These are phyloP conservation scores for Heliocybe sulcata DNA, from an alignment of 1,284 basidiomycete species.

Conservation along the genomic window DNA sequence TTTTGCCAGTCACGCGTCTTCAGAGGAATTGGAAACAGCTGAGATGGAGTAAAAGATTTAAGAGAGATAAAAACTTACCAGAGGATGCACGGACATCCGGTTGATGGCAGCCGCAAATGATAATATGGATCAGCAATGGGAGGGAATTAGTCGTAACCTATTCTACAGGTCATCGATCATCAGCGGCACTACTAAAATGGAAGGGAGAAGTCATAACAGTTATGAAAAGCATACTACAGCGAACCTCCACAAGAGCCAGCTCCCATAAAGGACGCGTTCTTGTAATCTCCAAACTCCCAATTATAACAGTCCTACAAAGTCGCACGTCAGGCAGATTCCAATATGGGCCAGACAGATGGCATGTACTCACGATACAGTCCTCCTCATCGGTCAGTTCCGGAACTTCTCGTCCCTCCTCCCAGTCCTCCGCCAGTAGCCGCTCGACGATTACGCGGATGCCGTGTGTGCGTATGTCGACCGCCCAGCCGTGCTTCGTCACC, in stretches of 20 bases:
- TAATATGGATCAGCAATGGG: no score
- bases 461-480: constrained; percentile 77
- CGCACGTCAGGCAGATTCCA: no score
- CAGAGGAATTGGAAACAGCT: no score
- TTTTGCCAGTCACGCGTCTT: no score
- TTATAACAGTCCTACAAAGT: neutral
- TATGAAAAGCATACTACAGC: neutral
- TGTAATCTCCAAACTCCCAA: neutral
- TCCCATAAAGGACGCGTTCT: neutral
- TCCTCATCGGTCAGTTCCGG: constrained; percentile 23
- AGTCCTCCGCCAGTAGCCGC: constrained; percentile 68
- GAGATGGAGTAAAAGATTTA: no score
- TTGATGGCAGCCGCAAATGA: no score
- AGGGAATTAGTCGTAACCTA: neutral
- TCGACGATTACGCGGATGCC: constrained; percentile 74
- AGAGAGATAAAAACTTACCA: no score
- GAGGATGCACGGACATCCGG: no score
- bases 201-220: neutral
- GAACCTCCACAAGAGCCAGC: neutral
- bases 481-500: constrained; percentile 79
- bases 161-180: neutral
- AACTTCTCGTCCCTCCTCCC: constrained; percentile 28
- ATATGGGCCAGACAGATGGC: neutral
- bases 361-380: constrained; percentile 32
- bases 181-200: neutral